These are phyloP conservation scores for Urtica urens DNA, from an alignment of 306 rosid species.

Conservation along the genomic window DNA sequence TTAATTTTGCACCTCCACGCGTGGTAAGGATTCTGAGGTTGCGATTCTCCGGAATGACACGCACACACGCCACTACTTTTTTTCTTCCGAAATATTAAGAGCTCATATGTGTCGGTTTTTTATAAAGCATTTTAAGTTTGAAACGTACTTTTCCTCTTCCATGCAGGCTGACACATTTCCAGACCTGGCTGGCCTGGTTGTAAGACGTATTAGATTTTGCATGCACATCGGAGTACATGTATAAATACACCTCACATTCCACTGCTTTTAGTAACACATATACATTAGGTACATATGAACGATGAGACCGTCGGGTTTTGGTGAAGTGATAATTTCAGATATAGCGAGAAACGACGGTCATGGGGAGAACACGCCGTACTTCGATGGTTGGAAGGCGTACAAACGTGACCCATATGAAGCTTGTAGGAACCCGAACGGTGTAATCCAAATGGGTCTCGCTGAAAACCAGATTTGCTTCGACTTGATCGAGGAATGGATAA, in stretches of 20 bases:
- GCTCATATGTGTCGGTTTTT: slow-evolving; percentile 3
- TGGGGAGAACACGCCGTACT: slow-evolving; percentile 72
- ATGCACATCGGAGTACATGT: too few relatives aligned
- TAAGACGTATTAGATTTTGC: not conserved
- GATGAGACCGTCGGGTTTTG: slow-evolving; percentile 21
- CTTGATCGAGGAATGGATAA: slow-evolving; percentile 56
- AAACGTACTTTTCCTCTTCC: slow-evolving; percentile 15
- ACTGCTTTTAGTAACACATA: not conserved
- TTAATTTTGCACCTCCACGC: too few relatives aligned
- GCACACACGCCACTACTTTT: too few relatives aligned
- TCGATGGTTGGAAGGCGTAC: slow-evolving; percentile 88
- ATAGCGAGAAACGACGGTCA: slow-evolving; percentile 65
- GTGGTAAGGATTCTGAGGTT: too few relatives aligned
- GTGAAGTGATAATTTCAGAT: too few relatives aligned
- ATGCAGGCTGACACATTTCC: too few relatives aligned
- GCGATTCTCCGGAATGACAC: too few relatives aligned
- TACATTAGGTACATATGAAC: not conserved
- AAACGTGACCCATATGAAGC: slow-evolving; percentile 62
- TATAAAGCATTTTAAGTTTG: slow-evolving; percentile 14
- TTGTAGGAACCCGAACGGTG: slow-evolving; percentile 46
- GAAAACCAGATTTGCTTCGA: slow-evolving; percentile 78
- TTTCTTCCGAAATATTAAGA: too few relatives aligned
- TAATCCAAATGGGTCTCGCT: slow-evolving; percentile 91
- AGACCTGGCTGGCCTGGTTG: too few relatives aligned
- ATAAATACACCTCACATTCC: not conserved